Conservation (phyloP, 2,329 filamentous ascomycete species). For the Thielaviopsis punctulata region DNA sequence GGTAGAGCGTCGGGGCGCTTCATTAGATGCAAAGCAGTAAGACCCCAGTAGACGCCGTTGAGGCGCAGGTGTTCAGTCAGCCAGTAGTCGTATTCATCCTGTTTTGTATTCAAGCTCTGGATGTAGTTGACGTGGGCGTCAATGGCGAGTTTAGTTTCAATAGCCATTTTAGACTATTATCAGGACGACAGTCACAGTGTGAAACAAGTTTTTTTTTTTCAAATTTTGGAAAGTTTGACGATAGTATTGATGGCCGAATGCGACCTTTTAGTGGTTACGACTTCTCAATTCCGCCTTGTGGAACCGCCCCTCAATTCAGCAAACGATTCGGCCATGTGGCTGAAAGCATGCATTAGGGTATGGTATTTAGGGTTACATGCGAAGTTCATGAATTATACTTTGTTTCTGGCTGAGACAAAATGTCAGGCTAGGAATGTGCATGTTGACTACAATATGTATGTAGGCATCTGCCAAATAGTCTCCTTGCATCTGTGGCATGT, state of each 20-base stretch:
- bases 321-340: neutral
- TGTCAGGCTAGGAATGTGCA: neutral
- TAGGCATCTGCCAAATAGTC: neutral
- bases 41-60: slow-evolving; percentile 92
- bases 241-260: neutral
- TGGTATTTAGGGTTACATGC: neutral
- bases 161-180: slow-evolving; percentile 9
- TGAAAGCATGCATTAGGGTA: neutral
- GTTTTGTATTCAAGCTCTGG: slow-evolving; percentile 75
- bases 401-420: neutral
- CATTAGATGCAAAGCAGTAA: slow-evolving; percentile 76
- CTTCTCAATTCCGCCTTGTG: neutral
- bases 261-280: neutral
- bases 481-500: neutral
- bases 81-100: slow-evolving; percentile 95
- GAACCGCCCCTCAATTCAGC: neutral
- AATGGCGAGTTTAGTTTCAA: slow-evolving; percentile 29
- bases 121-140: slow-evolving; percentile 75
- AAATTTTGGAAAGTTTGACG: neutral
- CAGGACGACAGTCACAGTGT: neutral
- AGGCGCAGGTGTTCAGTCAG: slow-evolving; percentile 90
- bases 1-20: slow-evolving; percentile 67
- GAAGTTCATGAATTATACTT: neutral
- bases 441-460: neutral
- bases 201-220: no score